Evolutionary conservation across 768 basidiomycete species (phyloP), one percentile per base, ranked within the genome.

Genomic region (Collybiopsis confluens): DNA sequence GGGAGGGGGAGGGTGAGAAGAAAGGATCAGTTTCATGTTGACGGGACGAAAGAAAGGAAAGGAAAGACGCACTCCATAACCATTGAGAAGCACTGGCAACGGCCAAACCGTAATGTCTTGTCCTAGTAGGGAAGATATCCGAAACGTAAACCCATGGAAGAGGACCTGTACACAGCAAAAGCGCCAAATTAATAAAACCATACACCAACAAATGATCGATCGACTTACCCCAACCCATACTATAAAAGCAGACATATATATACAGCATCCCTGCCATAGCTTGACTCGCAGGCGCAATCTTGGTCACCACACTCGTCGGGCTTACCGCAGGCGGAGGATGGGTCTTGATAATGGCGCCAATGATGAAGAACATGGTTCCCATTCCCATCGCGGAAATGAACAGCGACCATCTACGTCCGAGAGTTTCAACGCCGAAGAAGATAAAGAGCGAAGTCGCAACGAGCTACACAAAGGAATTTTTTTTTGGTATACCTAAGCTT

Each of bases 101-200:
- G 0, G 88, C 79, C 20, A 93, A 71, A 35, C 92, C 92, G 60
- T 86, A 91, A 61, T 90, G 86, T 54, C 91, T 75, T 15, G 90
- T 91, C 40, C 90, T 73, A 13, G 88, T 93, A 6, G 88, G 86
- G 79, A 93, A 93, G 60, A 94, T 91, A 65, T 94, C 92, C 4
- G 88, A 75, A 40, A 85, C 86, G 59, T 86, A 87, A 20, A 88
- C 80, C 73, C 70, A 78, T 9, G 83, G 82, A 21, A 85, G 70
- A 11, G 82, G 83, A 33, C 54, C 54, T 54, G 13, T 18, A n/a
- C n/a, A 30, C 16, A n/a, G 21, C 15, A 33, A 10, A 21, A 16
- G 10, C 4, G n/a, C 40, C 23, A 23, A 26, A n/a, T n/a, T n/a
- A n/a, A n/a, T n/a, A n/a, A n/a, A n/a, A n/a, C n/a, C n/a, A n/a